Percentiles rank a stretch among this genome's conserved stretches.
phyloP scores from a whole-genome alignment of 331 rosid genomes.

The Erythrophleum ivorense region DNA sequence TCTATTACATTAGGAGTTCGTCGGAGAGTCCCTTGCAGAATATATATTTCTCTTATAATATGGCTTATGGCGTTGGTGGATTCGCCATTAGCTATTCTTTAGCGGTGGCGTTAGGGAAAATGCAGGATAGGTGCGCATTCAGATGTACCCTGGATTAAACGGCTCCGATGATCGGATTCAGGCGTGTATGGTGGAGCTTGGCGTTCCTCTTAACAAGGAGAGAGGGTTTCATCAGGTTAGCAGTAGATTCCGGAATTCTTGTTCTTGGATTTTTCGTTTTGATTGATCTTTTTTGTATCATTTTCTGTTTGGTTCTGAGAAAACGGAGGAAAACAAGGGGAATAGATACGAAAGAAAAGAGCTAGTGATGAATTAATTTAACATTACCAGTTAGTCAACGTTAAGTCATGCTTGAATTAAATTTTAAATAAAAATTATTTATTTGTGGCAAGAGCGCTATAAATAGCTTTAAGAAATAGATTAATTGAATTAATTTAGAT shows the following conservation, averaged over 20 bases:
- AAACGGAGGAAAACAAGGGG: background rate
- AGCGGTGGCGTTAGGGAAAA: constrained; percentile 64
- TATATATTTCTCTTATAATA: constrained; percentile 60
- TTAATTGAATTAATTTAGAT: too few species aligned
- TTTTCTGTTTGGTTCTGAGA: constrained; percentile 30
- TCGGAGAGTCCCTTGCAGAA: constrained; percentile 86
- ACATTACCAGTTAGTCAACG: background rate
- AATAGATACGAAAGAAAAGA: background rate
- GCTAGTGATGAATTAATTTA: background rate
- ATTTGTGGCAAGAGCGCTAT: too few species aligned
- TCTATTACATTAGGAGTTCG: constrained; percentile 72
- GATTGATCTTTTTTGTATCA: background rate
- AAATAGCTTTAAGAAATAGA: too few species aligned
- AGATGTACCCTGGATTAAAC: constrained; percentile 65
- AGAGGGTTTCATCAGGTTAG: constrained; percentile 83
- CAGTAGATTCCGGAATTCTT: background rate
- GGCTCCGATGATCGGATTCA: constrained; percentile 86
- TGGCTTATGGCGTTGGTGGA: constrained; percentile 88
- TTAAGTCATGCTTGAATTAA: background rate
- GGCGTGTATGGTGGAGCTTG: constrained; percentile 91
- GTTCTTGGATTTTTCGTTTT: background rate
- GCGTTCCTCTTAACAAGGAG: constrained; percentile 81
- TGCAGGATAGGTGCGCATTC: constrained; percentile 76
- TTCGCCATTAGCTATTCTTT: constrained; percentile 75
- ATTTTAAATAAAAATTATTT: too few species aligned